Evolutionary conservation across 768 basidiomycete species (phyloP), one percentile per base, ranked within the genome.

Genomic region (Trametes maxima): DNA sequence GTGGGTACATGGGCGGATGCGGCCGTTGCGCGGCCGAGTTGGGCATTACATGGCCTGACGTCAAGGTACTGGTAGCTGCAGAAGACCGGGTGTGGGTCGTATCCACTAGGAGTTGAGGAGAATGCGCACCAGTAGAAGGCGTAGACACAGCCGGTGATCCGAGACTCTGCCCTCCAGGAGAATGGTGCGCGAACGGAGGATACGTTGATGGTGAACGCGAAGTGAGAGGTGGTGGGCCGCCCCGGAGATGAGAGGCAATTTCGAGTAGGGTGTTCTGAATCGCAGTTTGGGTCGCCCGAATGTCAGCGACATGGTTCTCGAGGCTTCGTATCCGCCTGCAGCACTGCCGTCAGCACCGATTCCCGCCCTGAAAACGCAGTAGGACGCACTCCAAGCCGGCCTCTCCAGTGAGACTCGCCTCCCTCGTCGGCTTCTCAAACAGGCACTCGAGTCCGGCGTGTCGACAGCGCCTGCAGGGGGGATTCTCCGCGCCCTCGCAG

Each of bases 401-500:
- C 75, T 95, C 93, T 46, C 92, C 91, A 8, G 92, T 92, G 49
- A 94, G 82, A 57, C 89, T 90, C 14, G 91, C 89, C 72, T 95
- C 93, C 67, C 88, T 82, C 13, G 86, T 88, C 2, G 95, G 95
- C 68, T 97, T 97, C 75, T 98, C 95, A 72, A 98, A 96, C 36
- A 97, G 81, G 77, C 95, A 98, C 43, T 95, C 92, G 13, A 97
- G 80, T 2, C 92, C 91, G 19, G 90, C 88, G 68, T 94, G 90
- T 35, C 92, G 83, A 76, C 95, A 98, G 45, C 95, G 86, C 69
- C 90, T 88, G 76, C 95, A 98, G n/a, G 95, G 95, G 24, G 95
- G 95, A 69, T 92, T 94, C 73, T 97, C 95, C 16, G 94, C 95
- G 1, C 94, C 94, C 74, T 95, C 94, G 72, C 95, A 98, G 67